Percentiles rank a stretch among this genome's conserved stretches.
These are phyloP conservation scores for Solanum lycopersicoides DNA, from an alignment of 257 asterid species.

Conservation along the genomic window DNA sequence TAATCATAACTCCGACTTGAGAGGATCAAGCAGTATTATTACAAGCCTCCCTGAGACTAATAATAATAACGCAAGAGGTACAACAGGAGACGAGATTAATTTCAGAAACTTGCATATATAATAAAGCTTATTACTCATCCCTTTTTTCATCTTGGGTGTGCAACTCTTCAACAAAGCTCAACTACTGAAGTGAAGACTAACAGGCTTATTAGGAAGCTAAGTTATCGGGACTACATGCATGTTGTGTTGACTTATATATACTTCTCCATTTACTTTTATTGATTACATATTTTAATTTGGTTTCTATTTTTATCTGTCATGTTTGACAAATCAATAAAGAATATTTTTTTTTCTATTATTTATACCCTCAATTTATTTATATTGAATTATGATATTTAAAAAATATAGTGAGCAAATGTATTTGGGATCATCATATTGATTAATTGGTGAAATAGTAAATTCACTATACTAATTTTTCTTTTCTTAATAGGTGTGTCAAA, in stretches of 20 bases:
- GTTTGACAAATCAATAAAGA: too few species aligned
- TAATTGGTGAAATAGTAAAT: too few species aligned
- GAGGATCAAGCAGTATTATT: neutral
- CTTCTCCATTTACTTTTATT: neutral
- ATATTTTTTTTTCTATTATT: too few species aligned
- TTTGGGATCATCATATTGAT: too few species aligned
- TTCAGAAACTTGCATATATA: neutral
- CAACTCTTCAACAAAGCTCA: neutral
- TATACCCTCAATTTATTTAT: neutral
- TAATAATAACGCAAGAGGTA: neutral
- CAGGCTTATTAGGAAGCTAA: neutral
- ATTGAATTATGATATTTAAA: too few species aligned
- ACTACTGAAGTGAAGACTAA: neutral
- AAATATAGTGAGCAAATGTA: too few species aligned
- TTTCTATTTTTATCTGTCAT: neutral
- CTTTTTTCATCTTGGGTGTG: neutral
- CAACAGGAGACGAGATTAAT: neutral
- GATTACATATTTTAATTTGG: too few species aligned
- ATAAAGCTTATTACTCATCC: neutral
- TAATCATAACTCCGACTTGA: neutral
- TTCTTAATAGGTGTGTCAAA: too few species aligned
- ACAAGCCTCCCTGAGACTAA: neutral
- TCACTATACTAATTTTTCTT: too few species aligned
- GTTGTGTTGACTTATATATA: neutral
- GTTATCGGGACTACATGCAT: neutral